These are phyloP conservation scores for Saksenaea vasiformis DNA, from an alignment of 371 early-diverging fungal species.

Conservation along the genomic window DNA sequence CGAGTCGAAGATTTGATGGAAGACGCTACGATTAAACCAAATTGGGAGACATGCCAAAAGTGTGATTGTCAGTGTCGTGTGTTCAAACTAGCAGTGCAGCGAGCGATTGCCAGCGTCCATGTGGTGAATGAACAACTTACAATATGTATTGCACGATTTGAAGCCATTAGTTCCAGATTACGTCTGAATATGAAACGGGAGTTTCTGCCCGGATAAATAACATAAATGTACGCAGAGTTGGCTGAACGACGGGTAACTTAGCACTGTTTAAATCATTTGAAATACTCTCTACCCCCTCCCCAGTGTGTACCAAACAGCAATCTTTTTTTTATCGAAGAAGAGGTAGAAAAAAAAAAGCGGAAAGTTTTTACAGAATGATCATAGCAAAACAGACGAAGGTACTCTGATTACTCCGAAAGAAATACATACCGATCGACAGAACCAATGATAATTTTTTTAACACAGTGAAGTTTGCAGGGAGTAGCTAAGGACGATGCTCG, in stretches of 20 bases:
- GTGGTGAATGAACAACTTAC: conserved; percentile 26
- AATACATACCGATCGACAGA: no score
- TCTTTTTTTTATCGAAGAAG: no score
- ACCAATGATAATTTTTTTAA: no score
- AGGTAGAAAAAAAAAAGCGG: no score
- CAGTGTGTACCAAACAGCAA: no score
- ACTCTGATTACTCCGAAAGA: no score
- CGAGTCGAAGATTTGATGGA: conserved; percentile 23
- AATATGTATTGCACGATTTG: conserved; percentile 42
- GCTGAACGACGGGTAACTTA: background rate
- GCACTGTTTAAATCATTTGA: no score
- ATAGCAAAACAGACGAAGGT: no score
- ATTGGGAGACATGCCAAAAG: conserved; percentile 22
- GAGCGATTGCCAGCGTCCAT: conserved; percentile 38
- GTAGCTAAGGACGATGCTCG: no score
- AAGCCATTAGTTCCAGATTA: conserved; percentile 44
- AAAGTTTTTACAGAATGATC: no score
- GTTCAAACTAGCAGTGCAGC: conserved; percentile 25
- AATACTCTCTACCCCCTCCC: no score
- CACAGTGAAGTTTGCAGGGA: no score
- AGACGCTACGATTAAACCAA: conserved; percentile 3
- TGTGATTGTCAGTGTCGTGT: conserved; percentile 11
- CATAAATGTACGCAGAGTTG: background rate
- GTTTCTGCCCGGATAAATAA: conserved; percentile 33
- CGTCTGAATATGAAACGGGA: conserved; percentile 48